A percentile compares a stretch with the other conserved stretches of the same genome.
Conservation (phyloP, 805 yeast genomes). For the Kregervanrija delftensis region DNA sequence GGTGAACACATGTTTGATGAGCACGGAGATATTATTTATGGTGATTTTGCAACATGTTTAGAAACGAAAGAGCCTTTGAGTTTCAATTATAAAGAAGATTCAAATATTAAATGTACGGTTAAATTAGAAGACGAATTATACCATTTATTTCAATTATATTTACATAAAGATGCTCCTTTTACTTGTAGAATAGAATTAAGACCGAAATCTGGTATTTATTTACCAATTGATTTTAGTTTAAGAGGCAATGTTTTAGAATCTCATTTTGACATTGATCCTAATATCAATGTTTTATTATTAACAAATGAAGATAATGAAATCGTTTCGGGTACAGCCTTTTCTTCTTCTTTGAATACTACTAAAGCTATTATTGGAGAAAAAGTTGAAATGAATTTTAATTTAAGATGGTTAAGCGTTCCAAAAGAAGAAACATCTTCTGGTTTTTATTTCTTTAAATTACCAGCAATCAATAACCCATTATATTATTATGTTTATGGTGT, state of each 20-base stretch:
- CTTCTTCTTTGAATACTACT: slow-evolving; percentile 55
- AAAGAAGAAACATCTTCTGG: background rate
- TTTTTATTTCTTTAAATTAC: background rate
- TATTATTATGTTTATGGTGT: slow-evolving; percentile 2
- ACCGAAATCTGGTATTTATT: slow-evolving; percentile 34
- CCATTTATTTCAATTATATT: slow-evolving; percentile 67
- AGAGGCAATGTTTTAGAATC: slow-evolving; percentile 62
- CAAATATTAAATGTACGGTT: slow-evolving; percentile 54
- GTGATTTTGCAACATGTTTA: slow-evolving; percentile 51
- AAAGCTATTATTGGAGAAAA: slow-evolving; percentile 61
- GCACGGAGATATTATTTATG: slow-evolving; percentile 51
- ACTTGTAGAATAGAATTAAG: slow-evolving; percentile 57
- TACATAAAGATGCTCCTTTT: slow-evolving; percentile 74
- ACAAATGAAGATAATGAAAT: slow-evolving; percentile 28
- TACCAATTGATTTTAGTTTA: slow-evolving; percentile 58
- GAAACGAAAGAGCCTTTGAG: slow-evolving; percentile 57
- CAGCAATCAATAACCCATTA: background rate
- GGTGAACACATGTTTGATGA: slow-evolving; percentile 72
- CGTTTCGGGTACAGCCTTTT: slow-evolving; percentile 50
- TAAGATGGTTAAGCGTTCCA: slow-evolving; percentile 40
- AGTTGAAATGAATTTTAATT: slow-evolving; percentile 49
- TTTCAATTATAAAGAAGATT: slow-evolving; percentile 46
- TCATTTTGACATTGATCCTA: slow-evolving; percentile 60
- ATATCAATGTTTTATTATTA: slow-evolving; percentile 45
- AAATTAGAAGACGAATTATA: slow-evolving; percentile 55